Percentiles rank a stretch among this genome's conserved stretches.
These are phyloP conservation scores for Alloascoidea hylecoeti DNA, from an alignment of 805 yeast genomes.

Conservation along the genomic window DNA sequence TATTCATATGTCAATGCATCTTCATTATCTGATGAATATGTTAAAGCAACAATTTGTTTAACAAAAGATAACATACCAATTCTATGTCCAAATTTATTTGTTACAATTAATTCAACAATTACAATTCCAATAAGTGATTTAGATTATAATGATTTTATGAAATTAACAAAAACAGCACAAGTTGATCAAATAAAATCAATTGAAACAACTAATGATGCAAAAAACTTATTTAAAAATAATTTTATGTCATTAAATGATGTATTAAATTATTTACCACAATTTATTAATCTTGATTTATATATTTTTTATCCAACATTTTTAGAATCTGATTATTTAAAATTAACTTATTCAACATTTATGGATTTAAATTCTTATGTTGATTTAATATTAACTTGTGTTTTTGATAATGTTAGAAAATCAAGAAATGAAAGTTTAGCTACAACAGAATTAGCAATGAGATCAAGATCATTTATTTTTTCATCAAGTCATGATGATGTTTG, in stretches of 20 bases:
- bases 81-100: conserved; percentile 40
- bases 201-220: conserved; percentile 19
- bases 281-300: conserved; percentile 59
- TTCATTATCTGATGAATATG: conserved; percentile 71
- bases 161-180: conserved; percentile 8
- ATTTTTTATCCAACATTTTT: conserved; percentile 58
- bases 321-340: conserved; percentile 19
- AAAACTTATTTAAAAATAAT: conserved; percentile 27
- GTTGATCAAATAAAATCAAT: background rate
- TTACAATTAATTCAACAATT: conserved; percentile 21
- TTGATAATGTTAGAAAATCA: conserved; percentile 51
- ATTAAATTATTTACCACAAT: conserved; percentile 37
- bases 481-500: conserved; percentile 85
- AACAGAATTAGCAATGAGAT: conserved; percentile 9
- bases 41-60: conserved; percentile 52
- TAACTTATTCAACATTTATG: conserved; percentile 19
- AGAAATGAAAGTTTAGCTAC: conserved; percentile 14
- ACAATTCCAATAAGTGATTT: conserved; percentile 49
- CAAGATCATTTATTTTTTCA: conserved; percentile 67
- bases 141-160: conserved; percentile 21
- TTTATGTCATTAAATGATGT: conserved; percentile 49
- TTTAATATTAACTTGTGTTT: conserved; percentile 51
- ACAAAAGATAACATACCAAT: conserved; percentile 79
- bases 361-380: conserved; percentile 70
- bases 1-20: conserved; percentile 83